Base-by-base conservation (phyloP, 225 moss, liverwort and hornwort species). In the Physcomitrium patens region DNA sequence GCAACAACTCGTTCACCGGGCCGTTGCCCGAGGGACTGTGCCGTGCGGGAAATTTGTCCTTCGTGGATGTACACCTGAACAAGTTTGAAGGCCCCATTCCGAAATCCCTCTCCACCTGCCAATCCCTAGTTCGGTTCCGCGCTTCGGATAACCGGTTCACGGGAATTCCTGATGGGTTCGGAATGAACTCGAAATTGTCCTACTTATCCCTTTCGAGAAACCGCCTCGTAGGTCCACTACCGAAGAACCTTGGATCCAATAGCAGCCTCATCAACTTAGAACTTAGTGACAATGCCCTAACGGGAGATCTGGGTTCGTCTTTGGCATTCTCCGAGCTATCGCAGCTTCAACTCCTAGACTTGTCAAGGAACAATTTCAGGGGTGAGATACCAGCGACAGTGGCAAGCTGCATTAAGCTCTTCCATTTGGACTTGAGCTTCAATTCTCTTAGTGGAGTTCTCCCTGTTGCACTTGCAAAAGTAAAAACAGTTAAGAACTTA, bases 81-180 rank as follows among this genome's bases (percentile, higher is more conserved):
- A 43, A 41, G 23, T 70, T 86, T 3, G 64, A 70, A 17, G 86
- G 86, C 1, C 23, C 57, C n/a, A 62, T 83, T 60, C 80, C 86
- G 5, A 16, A 50, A 24, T 45, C 70, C 15, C 68, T 78, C 47
- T 24, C 76, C 52, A 48, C 52, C 0, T 80, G 79, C 15, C 48
- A 12, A 20, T 52, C 27, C 52, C 37, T 80, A 47, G 1, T 6
- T 10, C 60, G 74, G 54, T 61, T 80, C 20, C 62, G 68, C 16
- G 63, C 63, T 1, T 53, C 68, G 18, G 17, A 19, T 52, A 80
- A 80, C 12, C 63, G 23, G 0, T 63, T 80, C 45, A 80, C 74
- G 45, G 52, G 24, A 17, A 52, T 74, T 41, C 79, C 79, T 0
- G 54, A 44, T 18, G 60, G 53, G 9, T 74, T 79, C 22, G 79